Evolutionary conservation across 805 yeast species (phyloP).

Genomic region (Candida oleophila): DNA sequence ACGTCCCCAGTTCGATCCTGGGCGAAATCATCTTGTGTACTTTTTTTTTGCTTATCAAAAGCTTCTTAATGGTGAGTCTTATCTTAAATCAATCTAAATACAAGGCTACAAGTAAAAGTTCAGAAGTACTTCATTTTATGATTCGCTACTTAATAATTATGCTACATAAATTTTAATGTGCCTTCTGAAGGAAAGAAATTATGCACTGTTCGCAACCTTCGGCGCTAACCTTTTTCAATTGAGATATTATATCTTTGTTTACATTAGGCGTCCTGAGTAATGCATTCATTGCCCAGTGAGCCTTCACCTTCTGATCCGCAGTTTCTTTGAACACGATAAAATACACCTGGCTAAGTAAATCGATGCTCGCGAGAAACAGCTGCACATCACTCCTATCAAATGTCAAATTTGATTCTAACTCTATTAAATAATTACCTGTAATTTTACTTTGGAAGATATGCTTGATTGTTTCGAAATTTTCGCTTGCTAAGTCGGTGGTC

Average conservation of each 20-base stretch:
- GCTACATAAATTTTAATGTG: not conserved
- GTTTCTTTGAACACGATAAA: constrained; percentile 13
- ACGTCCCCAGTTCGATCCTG: constrained; percentile 99
- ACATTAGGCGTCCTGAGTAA: constrained; percentile 9
- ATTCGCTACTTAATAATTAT: not conserved
- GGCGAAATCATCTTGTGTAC: constrained; percentile 80
- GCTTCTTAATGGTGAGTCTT: constrained; percentile 5
- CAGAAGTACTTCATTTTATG: not conserved
- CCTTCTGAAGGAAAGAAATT: not conserved
- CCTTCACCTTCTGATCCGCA: constrained; percentile 15
- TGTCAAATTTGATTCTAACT: constrained; percentile 13
- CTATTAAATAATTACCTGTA: constrained; percentile 15
- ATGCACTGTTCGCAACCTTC: not conserved
- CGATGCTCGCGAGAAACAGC: constrained; percentile 17
- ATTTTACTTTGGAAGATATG: constrained; percentile 15
- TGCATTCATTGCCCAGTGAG: constrained; percentile 20
- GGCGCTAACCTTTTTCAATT: constrained; percentile 14
- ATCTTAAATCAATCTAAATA: constrained; percentile 2
- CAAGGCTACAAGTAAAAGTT: not conserved
- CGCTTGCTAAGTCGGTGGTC: constrained; percentile 1
- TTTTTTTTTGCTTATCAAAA: not conserved
- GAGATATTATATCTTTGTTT: constrained; percentile 4
- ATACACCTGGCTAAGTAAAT: constrained; percentile 14
- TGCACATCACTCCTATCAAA: constrained; percentile 10
- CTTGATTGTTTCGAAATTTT: constrained; percentile 18